Conservation (phyloP, 2,329 filamentous ascomycete species). For the Aspergillus tanneri region DNA sequence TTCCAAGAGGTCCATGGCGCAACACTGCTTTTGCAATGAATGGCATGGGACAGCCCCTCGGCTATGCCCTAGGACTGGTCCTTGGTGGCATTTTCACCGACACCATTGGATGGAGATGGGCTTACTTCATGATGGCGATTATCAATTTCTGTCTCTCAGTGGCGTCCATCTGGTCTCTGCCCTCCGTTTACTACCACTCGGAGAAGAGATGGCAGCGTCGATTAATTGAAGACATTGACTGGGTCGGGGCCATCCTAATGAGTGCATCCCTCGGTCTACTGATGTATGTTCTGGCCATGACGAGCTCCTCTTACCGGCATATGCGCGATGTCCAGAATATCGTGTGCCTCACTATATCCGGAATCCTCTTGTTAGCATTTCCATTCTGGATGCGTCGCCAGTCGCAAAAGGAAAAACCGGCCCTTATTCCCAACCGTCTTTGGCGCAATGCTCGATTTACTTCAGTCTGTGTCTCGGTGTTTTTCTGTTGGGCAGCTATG, state of each 20-base stretch:
- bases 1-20: constrained; percentile 44
- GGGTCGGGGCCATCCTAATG: constrained; percentile 47
- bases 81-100: constrained; percentile 39
- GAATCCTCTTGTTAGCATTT: constrained; percentile 30
- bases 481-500: constrained; percentile 33
- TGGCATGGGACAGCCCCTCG: constrained; percentile 4
- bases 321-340: constrained; percentile 22
- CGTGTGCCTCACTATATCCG: constrained; percentile 28
- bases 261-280: constrained; percentile 48
- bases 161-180: constrained; percentile 5
- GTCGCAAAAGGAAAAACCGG: constrained; percentile 23
- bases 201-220: constrained; percentile 28
- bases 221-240: constrained; percentile 43
- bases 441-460: constrained; percentile 35
- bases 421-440: constrained; percentile 37
- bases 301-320: constrained; percentile 1
- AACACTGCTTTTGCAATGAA: constrained; percentile 50
- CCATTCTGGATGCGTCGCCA: constrained; percentile 26
- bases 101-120: constrained; percentile 49
- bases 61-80: constrained; percentile 8
- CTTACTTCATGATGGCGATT: constrained; percentile 48
- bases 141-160: constrained; percentile 17
- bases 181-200: neutral
- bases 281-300: constrained; percentile 44
- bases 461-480: constrained; percentile 33